phyloP scores from a whole-genome alignment of 176 grass and related monocot genomes.

The Hyparrhenia diplandra region DNA sequence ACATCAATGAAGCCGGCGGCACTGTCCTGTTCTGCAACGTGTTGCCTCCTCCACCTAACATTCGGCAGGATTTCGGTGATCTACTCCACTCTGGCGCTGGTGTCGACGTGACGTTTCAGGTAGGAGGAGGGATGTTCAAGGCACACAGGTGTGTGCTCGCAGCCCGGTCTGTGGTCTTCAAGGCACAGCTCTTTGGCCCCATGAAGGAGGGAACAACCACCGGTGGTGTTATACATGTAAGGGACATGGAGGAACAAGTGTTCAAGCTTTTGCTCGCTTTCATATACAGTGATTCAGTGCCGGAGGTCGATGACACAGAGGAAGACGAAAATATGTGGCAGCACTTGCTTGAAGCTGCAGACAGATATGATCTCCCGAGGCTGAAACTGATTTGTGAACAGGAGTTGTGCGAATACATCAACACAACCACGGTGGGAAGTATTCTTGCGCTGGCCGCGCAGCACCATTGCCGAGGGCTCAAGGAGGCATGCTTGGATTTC shows the following conservation, averaged over 20 bases:
- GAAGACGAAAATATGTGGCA: background rate
- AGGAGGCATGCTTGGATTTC: background rate
- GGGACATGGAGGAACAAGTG: too few relatives aligned
- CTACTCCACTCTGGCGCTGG: background rate
- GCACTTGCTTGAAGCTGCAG: conserved; percentile 38
- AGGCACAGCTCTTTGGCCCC: background rate
- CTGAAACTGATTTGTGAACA: conserved; percentile 32
- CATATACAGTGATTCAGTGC: background rate
- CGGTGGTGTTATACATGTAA: too few relatives aligned
- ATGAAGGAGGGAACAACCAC: conserved; percentile 3
- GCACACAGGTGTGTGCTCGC: background rate
- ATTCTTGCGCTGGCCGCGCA: background rate
- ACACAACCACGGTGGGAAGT: background rate
- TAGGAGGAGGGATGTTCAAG: background rate
- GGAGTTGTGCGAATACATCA: background rate
- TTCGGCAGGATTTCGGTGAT: background rate
- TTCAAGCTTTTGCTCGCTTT: too few relatives aligned
- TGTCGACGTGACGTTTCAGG: background rate
- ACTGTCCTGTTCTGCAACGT: too few relatives aligned
- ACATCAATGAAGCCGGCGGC: background rate
- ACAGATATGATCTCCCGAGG: conserved; percentile 32
- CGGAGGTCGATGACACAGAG: background rate
- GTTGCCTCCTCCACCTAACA: background rate
- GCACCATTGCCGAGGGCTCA: background rate
- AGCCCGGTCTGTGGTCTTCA: background rate